A percentile compares a stretch with the other conserved stretches of the same genome.
phyloP scores from a whole-genome alignment of 148 eudicot species.

The Beta vulgaris region DNA sequence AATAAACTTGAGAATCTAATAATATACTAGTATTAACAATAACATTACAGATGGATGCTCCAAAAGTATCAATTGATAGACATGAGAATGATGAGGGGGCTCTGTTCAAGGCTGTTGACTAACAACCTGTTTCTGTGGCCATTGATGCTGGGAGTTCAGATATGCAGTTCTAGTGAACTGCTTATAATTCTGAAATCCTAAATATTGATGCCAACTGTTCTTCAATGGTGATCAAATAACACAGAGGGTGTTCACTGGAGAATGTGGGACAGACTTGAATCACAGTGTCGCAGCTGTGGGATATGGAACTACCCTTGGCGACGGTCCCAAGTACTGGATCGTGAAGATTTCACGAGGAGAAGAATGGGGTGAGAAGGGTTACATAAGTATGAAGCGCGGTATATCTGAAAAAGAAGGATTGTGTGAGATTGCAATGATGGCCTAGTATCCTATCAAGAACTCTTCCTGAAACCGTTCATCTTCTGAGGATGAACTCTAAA shows the following conservation, averaged over 20 bases:
- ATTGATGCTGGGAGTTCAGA: constrained; percentile 75
- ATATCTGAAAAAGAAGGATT: constrained; percentile 43
- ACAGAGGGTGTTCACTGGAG: constrained; percentile 73
- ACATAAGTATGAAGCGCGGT: constrained; percentile 60
- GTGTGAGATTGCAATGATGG: constrained; percentile 75
- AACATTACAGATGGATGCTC: constrained; percentile 38
- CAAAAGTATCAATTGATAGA: constrained; percentile 76
- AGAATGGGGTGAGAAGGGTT: constrained; percentile 84
- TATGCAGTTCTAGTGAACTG: constrained; percentile 61
- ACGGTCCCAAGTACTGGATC: constrained; percentile 79
- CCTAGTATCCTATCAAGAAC: constrained; percentile 67
- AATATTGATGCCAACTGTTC: background rate
- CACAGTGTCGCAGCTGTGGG: constrained; percentile 81
- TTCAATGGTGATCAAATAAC: background rate
- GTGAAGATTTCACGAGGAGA: constrained; percentile 84
- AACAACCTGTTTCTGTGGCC: constrained; percentile 80
- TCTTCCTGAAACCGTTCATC: constrained; percentile 41
- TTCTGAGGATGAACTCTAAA: constrained; percentile 1
- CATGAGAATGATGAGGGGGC: constrained; percentile 74
- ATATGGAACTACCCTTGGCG: constrained; percentile 51
- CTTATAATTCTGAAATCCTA: background rate
- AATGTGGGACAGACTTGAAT: constrained; percentile 63
- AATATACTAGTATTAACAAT: too few species aligned
- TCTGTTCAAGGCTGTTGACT: constrained; percentile 69
- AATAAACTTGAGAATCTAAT: background rate